Base-by-base conservation (phyloP, 495 filamentous ascomycete genomes). In the Talaromyces proteolyticus region DNA sequence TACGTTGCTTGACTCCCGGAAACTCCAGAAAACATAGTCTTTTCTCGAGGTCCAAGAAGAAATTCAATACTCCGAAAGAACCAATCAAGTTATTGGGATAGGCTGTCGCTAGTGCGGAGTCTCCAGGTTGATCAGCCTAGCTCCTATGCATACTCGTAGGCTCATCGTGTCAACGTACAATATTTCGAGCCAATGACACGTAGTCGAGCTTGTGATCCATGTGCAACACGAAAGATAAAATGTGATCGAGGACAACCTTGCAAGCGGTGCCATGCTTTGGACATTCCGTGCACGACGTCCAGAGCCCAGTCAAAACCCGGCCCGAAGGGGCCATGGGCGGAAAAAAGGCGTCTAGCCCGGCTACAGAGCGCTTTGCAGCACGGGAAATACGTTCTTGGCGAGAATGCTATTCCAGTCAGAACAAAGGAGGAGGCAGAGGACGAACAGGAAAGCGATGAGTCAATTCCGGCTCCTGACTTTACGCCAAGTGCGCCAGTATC, bases 191-290 rank as follows among this genome's bases (percentile, higher is more conserved):
- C 29, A 49, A 49, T 49, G 47, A 41, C 47, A 34, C 37, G 47
- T 49, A 49, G 47, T 40, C 34, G 47, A 40, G 47, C 47, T 24
- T 49, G 47, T 21, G 47, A 49, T 41, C 47, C 47, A 36, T 49
- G 47, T 49, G 47, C 47, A 19, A 49, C 47, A 36, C 39, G 47
- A 11, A 49, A 49, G 40, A 49, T 49, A 41, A 49, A 49, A 49
- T 49, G 47, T 49, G 47, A 49, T 17, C 47, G 47, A 37, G 47
- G 47, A 41, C 37, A 41, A 19, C 47, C 47, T 12, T 49, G 47
- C 37, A 41, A 36, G 26, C 47, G 47, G 18, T 49, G 47, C 24
- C 29, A 25, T 40, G 23, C 47, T 18, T 17, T 49, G 47, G 47
- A 25, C 36, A 49, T 49, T 41, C 20, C 47, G 17, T 49, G 47